A percentile compares a stretch with the other conserved stretches of the same genome.
Evolutionary conservation across 2,329 filamentous ascomycete species (phyloP).

Genomic region (Nectriaceae sp.): DNA sequence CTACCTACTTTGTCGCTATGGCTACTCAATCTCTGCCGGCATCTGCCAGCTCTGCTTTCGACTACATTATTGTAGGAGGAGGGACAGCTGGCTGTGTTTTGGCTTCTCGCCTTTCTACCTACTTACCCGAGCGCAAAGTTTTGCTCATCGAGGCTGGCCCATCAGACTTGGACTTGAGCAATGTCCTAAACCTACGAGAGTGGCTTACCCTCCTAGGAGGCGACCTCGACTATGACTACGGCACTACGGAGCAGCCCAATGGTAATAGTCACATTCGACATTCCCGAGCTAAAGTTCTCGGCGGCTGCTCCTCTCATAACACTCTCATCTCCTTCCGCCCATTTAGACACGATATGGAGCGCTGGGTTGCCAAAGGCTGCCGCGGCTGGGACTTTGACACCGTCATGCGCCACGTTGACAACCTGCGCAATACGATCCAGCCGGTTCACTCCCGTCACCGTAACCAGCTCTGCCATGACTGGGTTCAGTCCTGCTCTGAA

Average conservation of each 20-base stretch:
- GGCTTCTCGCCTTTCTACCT: conserved; percentile 76
- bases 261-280: conserved; percentile 92
- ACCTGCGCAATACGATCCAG: conserved; percentile 86
- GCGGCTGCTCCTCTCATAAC: conserved; percentile 92
- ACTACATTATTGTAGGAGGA: conserved; percentile 85
- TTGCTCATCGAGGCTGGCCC: conserved; percentile 87
- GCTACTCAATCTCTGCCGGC: conserved; percentile 69
- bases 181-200: conserved; percentile 82
- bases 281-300: conserved; percentile 88
- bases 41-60: conserved; percentile 67
- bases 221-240: conserved; percentile 89
- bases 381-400: conserved; percentile 85
- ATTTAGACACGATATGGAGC: conserved; percentile 83
- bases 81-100: conserved; percentile 87
- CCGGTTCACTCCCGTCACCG: conserved; percentile 82
- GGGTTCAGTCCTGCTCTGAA: conserved; percentile 78
- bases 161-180: conserved; percentile 85
- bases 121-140: conserved; percentile 78
- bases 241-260: conserved; percentile 85
- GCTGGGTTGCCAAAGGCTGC: conserved; percentile 82
- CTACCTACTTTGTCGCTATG: conserved; percentile 43
- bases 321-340: conserved; percentile 91
- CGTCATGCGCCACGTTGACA: conserved; percentile 79
- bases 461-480: conserved; percentile 90
- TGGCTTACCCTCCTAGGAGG: conserved; percentile 85